phyloP scores from a whole-genome alignment of 768 basidiomycete species.

The Podaxis sp. region DNA sequence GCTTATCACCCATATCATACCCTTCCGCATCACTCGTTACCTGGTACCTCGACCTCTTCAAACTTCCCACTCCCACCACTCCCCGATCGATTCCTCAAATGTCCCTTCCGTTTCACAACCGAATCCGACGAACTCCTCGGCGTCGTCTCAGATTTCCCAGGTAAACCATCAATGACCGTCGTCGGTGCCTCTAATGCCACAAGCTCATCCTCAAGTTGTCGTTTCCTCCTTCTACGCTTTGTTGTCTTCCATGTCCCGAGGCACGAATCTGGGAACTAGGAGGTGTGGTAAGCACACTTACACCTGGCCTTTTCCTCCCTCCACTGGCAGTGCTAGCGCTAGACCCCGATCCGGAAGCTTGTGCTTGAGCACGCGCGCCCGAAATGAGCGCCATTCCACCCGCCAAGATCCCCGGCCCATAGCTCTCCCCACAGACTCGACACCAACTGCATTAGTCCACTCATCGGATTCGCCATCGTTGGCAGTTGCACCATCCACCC shows the following conservation, averaged over 20 bases:
- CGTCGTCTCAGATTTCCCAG: slow-evolving; percentile 1
- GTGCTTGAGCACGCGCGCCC: not conserved
- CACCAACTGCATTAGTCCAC: slow-evolving; percentile 64
- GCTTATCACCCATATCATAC: slow-evolving; percentile 48
- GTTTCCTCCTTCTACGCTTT: slow-evolving; percentile 35
- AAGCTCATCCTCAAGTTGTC: slow-evolving; percentile 52
- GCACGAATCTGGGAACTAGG: slow-evolving; percentile 20
- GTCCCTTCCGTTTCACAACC: slow-evolving; percentile 26
- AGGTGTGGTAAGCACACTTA: slow-evolving; percentile 22
- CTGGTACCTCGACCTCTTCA: slow-evolving; percentile 65
- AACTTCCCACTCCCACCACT: slow-evolving; percentile 49
- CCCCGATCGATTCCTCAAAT: slow-evolving; percentile 27
- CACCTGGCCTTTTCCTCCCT: slow-evolving; percentile 13
- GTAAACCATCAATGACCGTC: not conserved
- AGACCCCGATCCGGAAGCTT: not conserved
- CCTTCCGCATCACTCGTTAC: slow-evolving; percentile 61
- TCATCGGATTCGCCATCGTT: slow-evolving; percentile 48
- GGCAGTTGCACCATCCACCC: slow-evolving; percentile 29
- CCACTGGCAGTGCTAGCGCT: no score
- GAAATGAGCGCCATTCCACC: slow-evolving; percentile 60
- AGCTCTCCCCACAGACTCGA: slow-evolving; percentile 76
- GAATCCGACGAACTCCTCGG: slow-evolving; percentile 41
- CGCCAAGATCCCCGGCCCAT: slow-evolving; percentile 71
- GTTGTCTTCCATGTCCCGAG: slow-evolving; percentile 23
- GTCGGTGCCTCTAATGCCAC: not conserved